phyloP scores from a whole-genome alignment of 176 grass and related monocot species.

The Lolium rigidum region DNA sequence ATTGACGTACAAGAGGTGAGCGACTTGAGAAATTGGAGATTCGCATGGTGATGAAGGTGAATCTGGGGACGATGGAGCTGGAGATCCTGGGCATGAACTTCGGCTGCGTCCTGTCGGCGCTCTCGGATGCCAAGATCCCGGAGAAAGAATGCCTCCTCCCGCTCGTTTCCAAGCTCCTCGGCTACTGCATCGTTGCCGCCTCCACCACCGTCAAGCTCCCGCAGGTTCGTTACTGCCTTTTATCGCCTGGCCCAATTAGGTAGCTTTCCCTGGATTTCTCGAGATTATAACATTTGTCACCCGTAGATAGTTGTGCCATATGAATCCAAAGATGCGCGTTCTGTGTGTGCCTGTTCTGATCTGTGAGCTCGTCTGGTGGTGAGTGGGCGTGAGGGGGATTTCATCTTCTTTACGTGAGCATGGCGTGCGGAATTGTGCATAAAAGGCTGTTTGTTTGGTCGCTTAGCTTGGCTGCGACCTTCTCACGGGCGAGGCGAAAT shows the following conservation, averaged over 20 bases:
- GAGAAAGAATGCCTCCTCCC: slow-evolving; percentile 82
- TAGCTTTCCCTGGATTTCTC: neutral
- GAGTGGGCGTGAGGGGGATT: neutral
- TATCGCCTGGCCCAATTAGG: neutral
- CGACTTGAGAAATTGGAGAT: slow-evolving; percentile 44
- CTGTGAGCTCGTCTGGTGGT: slow-evolving; percentile 27
- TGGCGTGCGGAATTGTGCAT: slow-evolving; percentile 42
- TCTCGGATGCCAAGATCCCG: slow-evolving; percentile 68
- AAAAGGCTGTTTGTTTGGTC: neutral
- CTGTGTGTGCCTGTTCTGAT: slow-evolving; percentile 5
- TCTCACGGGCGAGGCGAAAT: too few relatives aligned
- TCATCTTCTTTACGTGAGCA: slow-evolving; percentile 28
- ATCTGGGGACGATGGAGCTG: slow-evolving; percentile 69
- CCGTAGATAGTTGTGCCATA: neutral
- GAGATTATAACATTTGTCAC: neutral
- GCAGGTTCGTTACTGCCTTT: slow-evolving; percentile 50
- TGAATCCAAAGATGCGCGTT: neutral
- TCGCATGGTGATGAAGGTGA: slow-evolving; percentile 18
- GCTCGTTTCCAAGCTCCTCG: slow-evolving; percentile 89
- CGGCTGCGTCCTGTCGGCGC: slow-evolving; percentile 70
- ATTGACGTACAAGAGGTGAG: neutral
- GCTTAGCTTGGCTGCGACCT: neutral
- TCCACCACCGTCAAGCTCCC: slow-evolving; percentile 98
- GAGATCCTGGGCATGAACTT: slow-evolving; percentile 94
- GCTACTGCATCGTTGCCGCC: slow-evolving; percentile 90